These are phyloP conservation scores for Leccinum disarticulatum DNA, from an alignment of 768 basidiomycete genomes.

Conservation along the genomic window DNA sequence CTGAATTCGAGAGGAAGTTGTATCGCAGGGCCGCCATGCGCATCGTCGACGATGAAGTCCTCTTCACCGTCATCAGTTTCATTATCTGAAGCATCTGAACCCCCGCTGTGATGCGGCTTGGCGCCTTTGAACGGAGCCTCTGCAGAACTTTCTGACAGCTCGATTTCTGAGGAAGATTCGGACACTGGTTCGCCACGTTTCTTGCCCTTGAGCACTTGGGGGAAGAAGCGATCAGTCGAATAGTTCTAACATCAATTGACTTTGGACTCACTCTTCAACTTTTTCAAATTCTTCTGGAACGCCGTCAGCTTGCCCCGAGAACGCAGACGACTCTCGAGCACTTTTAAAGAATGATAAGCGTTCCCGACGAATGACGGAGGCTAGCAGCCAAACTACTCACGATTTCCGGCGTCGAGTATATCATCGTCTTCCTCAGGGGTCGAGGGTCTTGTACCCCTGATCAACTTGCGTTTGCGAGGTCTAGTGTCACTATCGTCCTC, in stretches of 20 bases:
- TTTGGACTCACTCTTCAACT: slow-evolving; percentile 52
- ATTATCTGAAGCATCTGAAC: slow-evolving; percentile 38
- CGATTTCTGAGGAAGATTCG: slow-evolving; percentile 35
- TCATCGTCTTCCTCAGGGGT: slow-evolving; percentile 45
- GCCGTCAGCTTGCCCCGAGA: slow-evolving; percentile 54
- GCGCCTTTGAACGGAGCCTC: slow-evolving; percentile 47
- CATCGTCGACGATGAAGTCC: slow-evolving; percentile 62
- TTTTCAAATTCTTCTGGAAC: slow-evolving; percentile 66
- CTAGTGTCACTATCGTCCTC: slow-evolving; percentile 38
- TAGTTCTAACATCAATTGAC: neutral
- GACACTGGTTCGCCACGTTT: slow-evolving; percentile 39
- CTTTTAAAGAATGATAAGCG: slow-evolving; percentile 39
- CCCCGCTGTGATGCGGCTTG: slow-evolving; percentile 37
- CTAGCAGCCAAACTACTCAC: slow-evolving; percentile 37
- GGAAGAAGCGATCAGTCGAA: slow-evolving; percentile 4
- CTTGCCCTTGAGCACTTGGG: slow-evolving; percentile 36
- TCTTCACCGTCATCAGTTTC: slow-evolving; percentile 26
- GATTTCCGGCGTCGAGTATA: slow-evolving; percentile 47
- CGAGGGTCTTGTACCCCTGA: slow-evolving; percentile 43
- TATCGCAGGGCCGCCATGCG: slow-evolving; percentile 34
- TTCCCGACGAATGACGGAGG: slow-evolving; percentile 1
- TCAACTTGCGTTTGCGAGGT: slow-evolving; percentile 40
- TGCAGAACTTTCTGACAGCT: slow-evolving; percentile 27
- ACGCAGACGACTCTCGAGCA: slow-evolving; percentile 65
- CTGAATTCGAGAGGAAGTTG: slow-evolving; percentile 78